Base-by-base conservation (phyloP, 495 filamentous ascomycete species). In the Penicillium robsamsonii region DNA sequence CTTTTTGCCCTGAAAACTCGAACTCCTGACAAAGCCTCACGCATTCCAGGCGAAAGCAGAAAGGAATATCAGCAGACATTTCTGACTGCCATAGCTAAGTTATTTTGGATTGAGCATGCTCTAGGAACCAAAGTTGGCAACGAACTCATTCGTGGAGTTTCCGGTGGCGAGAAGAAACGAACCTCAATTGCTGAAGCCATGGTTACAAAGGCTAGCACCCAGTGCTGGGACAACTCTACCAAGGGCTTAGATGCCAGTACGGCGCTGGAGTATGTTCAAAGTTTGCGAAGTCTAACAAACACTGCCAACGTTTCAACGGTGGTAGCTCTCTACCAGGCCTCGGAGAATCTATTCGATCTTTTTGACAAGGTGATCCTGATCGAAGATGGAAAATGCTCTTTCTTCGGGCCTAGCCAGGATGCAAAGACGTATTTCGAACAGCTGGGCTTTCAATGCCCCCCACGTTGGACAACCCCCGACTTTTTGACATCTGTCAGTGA, bases 21-120 rank as follows among this genome's bases (percentile, higher is more conserved):
- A 35, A 89, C 87, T 0, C 90, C 89, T 0, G 80, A 81, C 15
- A 81, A 87, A 64, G 70, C 69, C 11, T 86, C 84, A 11, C 77
- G 88, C 0, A 68, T 76, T 12, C 68, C 70, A 15, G 85, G 84
- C 3, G 84, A 89, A 64, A 78, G 74, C 38, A 74, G 84, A 13
- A 73, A 74, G 43, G 80, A 85, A 44, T 92, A 89, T 59, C 83
- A 83, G 30, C 69, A 78, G 27, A 84, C 86, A 38, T 87, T 91
- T 55, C 77, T 91, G 6, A 73, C 84, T 17, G 84, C 88, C 1
- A 78, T 94, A 38, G 78, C 89, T 37, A 86, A 89, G 58, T 76
- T 92, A 33, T 94, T 96, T 57, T 88, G 88, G 77, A 90, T 88
- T 31, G 84, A 87, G 56, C 86, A 90, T 63, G 83, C 81, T 0